Evolutionary conservation across 1,284 basidiomycete genomes (phyloP).

Genomic region (Macrocystidia cucumis): DNA sequence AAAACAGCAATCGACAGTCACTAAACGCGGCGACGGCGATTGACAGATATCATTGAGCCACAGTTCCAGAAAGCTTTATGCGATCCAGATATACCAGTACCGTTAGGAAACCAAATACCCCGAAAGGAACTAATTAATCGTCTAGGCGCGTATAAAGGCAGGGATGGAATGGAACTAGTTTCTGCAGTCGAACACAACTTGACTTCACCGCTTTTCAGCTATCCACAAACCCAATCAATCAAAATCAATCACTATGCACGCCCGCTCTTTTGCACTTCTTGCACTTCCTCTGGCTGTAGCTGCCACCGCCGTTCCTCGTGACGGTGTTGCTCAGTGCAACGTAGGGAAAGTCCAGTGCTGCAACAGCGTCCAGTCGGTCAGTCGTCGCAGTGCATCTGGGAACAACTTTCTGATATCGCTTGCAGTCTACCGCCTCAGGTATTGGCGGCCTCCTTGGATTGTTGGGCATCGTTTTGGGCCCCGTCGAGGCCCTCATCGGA

Average conservation of each 20-base stretch:
- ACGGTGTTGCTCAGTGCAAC: slow-evolving; percentile 8
- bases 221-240: not conserved
- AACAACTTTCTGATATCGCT: not conserved
- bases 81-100: too few species aligned
- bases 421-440: slow-evolving; percentile 5
- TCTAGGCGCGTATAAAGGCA: not conserved
- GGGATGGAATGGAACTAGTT: not conserved
- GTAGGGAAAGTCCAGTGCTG: slow-evolving; percentile 9
- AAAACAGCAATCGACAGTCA: too few species aligned
- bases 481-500: slow-evolving; percentile 12
- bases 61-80: too few species aligned
- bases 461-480: slow-evolving; percentile 12
- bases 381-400: slow-evolving; percentile 1
- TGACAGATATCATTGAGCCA: too few species aligned
- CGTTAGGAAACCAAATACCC: too few species aligned
- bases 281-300: not conserved
- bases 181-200: not conserved
- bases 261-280: not conserved
- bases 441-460: slow-evolving; percentile 8
- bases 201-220: not conserved
- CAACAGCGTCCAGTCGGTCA: slow-evolving; percentile 10
- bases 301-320: not conserved
- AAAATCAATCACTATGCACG: not conserved
- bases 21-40: too few species aligned
- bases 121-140: not conserved